phyloP scores from a whole-genome alignment of 495 filamentous ascomycete species.

The Massariosphaeria phaeospora region DNA sequence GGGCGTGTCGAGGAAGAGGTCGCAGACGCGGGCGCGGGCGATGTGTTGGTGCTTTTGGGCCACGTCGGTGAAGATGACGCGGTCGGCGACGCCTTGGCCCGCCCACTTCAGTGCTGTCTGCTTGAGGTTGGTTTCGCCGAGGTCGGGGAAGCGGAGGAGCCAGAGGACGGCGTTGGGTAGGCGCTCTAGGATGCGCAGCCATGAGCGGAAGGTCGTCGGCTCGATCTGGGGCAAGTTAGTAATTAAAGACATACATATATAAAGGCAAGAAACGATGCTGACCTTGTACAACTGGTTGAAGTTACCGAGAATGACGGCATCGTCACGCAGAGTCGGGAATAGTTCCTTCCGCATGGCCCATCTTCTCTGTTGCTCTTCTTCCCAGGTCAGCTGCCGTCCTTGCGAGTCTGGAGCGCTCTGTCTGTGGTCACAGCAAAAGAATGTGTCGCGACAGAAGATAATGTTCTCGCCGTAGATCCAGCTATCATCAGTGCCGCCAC shows the following conservation, averaged over 20 bases:
- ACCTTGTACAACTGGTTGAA: slow-evolving; percentile 99
- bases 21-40: slow-evolving; percentile 80
- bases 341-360: slow-evolving; percentile 96
- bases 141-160: slow-evolving; percentile 93
- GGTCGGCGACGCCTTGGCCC: slow-evolving; percentile 76
- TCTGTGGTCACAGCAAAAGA: slow-evolving; percentile 97
- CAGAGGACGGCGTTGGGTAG: slow-evolving; percentile 88
- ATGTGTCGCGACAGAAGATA: slow-evolving; percentile 89
- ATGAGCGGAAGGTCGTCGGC: slow-evolving; percentile 91
- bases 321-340: slow-evolving; percentile 77
- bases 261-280: slow-evolving; percentile 30
- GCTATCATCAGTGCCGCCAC: slow-evolving; percentile 57
- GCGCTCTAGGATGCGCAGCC: slow-evolving; percentile 86
- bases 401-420: slow-evolving; percentile 79
- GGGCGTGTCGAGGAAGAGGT: slow-evolving; percentile 93
- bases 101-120: slow-evolving; percentile 80
- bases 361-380: slow-evolving; percentile 73
- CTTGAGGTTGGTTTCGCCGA: slow-evolving; percentile 80
- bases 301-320: slow-evolving; percentile 90
- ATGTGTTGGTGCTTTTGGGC: slow-evolving; percentile 95
- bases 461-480: slow-evolving; percentile 99
- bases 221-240: slow-evolving; percentile 64
- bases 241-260: background rate
- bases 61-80: slow-evolving; percentile 94
- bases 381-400: slow-evolving; percentile 67